Percentiles rank a stretch among this genome's conserved stretches.
These are phyloP conservation scores for Cercospora sp. DNA, from an alignment of 2,329 filamentous ascomycete species.

Conservation along the genomic window DNA sequence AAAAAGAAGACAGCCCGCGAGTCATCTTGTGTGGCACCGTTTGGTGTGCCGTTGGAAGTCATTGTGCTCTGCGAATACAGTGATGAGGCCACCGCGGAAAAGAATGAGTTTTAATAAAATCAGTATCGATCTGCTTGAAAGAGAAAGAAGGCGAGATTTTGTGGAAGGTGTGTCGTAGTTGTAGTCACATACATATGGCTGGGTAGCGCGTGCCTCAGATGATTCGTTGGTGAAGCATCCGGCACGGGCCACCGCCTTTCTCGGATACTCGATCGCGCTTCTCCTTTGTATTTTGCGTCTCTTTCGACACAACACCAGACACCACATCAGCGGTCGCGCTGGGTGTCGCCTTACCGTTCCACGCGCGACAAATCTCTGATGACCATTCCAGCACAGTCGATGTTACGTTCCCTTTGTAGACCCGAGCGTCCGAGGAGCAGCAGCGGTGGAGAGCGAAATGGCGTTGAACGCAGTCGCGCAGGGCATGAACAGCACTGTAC, in stretches of 20 bases:
- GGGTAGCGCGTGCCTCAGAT: slow-evolving; percentile 3
- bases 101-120: background rate
- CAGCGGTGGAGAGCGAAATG: slow-evolving; percentile 20
- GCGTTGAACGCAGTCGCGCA: slow-evolving; percentile 22
- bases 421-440: slow-evolving; percentile 14
- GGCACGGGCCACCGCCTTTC: background rate
- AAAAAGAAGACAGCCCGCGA: slow-evolving; percentile 65
- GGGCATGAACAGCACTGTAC: slow-evolving; percentile 23
- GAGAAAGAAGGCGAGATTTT: background rate
- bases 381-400: slow-evolving; percentile 16
- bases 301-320: slow-evolving; percentile 4
- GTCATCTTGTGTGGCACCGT: slow-evolving; percentile 8
- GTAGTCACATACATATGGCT: background rate
- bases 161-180: background rate
- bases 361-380: slow-evolving; percentile 2
- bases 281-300: slow-evolving; percentile 4
- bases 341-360: background rate
- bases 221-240: background rate
- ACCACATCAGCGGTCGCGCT: slow-evolving; percentile 4
- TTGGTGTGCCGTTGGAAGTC: slow-evolving; percentile 13
- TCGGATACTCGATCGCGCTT: slow-evolving; percentile 7
- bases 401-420: slow-evolving; percentile 22
- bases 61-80: background rate
- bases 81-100: background rate
- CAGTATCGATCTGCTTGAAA: background rate